Evolutionary conservation across 139 green algal species (phyloP).

Genomic region (Nannochloris sp.): DNA sequence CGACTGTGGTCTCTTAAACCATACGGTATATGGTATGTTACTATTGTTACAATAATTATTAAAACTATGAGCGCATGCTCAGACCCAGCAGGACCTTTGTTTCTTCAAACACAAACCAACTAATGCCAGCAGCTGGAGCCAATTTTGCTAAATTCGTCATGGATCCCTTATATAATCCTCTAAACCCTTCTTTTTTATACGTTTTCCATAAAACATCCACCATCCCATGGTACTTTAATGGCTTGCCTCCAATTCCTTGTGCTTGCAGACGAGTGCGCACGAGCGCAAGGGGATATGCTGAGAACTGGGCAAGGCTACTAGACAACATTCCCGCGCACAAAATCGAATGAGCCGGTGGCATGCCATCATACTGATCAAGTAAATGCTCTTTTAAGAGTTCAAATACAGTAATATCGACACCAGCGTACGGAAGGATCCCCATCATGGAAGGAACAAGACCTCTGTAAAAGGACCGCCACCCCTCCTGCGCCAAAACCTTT

Average conservation of each 20-base stretch:
- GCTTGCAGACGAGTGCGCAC: slow-evolving; percentile 71
- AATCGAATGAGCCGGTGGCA: slow-evolving; percentile 61
- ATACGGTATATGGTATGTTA: background rate
- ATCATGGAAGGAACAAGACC: slow-evolving; percentile 67
- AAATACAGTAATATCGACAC: slow-evolving; percentile 80
- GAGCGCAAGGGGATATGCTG: slow-evolving; percentile 76
- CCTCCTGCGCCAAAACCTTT: slow-evolving; percentile 57
- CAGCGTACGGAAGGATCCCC: slow-evolving; percentile 84
- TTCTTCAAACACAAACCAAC: slow-evolving; percentile 81
- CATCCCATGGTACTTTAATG: slow-evolving; percentile 72
- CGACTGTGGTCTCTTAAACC: background rate
- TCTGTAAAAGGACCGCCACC: slow-evolving; percentile 64
- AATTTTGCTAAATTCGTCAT: slow-evolving; percentile 83
- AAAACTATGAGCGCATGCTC: slow-evolving; percentile 30
- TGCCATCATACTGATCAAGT: slow-evolving; percentile 56
- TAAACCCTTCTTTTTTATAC: slow-evolving; percentile 52
- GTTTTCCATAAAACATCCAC: slow-evolving; percentile 64
- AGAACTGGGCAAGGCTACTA: slow-evolving; percentile 69
- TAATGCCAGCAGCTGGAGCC: slow-evolving; percentile 75
- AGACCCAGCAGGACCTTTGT: slow-evolving; percentile 64
- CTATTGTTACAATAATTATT: background rate
- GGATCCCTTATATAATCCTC: slow-evolving; percentile 73
- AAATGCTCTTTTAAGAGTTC: slow-evolving; percentile 75
- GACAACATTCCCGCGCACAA: slow-evolving; percentile 70
- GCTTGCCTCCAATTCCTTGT: slow-evolving; percentile 45